Conservation (phyloP, 306 rosid species). For the Pueraria montana region DNA sequence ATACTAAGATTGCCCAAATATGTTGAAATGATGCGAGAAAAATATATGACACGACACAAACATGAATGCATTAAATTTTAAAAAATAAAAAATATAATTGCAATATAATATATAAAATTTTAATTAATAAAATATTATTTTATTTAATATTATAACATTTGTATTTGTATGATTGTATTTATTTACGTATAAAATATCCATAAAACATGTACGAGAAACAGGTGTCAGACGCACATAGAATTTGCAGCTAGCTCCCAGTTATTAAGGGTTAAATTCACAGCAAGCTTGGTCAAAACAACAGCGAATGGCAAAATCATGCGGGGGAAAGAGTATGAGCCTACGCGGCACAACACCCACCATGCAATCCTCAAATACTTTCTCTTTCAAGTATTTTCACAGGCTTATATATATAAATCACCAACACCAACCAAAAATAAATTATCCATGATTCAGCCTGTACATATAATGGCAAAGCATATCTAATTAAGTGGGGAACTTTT, state of each 20-base stretch:
- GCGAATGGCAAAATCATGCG: conserved; percentile 49
- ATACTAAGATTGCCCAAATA: too few relatives aligned
- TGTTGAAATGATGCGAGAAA: too few relatives aligned
- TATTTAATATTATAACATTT: not conserved
- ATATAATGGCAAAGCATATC: conserved; percentile 15
- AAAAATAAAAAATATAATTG: too few relatives aligned
- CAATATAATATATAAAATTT: not conserved
- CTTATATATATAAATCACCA: not conserved
- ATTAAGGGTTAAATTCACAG: not conserved
- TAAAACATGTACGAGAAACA: too few relatives aligned
- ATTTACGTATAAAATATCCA: too few relatives aligned
- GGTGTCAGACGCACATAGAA: too few relatives aligned
- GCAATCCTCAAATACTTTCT: conserved; percentile 11
- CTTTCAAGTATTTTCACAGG: conserved; percentile 20
- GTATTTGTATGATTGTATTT: not conserved
- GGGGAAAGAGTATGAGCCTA: not conserved
- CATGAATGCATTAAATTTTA: too few relatives aligned
- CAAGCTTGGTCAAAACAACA: conserved; percentile 32
- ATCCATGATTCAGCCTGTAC: not conserved
- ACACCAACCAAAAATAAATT: not conserved
- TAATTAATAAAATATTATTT: not conserved
- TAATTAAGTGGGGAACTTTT: not conserved
- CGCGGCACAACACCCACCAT: conserved; percentile 48
- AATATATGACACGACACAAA: too few relatives aligned
- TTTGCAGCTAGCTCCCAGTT: not conserved